Percentiles rank a stretch among this genome's conserved stretches.
These are phyloP conservation scores for Vaccinium macrocarpon DNA, from an alignment of 148 eudicot genomes.

Conservation along the genomic window DNA sequence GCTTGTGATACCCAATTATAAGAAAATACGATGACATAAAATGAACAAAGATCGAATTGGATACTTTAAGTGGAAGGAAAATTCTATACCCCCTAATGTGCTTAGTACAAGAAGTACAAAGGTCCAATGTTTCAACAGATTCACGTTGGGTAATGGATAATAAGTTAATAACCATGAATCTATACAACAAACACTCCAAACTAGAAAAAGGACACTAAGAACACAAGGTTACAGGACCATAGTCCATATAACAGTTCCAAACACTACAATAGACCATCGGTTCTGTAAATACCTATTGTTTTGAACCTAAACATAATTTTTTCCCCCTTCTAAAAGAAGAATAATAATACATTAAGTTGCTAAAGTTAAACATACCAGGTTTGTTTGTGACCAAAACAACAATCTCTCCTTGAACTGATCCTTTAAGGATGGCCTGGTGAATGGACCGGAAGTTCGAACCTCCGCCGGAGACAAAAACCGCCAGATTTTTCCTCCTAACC, in stretches of 20 bases:
- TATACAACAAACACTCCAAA: not conserved
- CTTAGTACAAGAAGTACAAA: not conserved
- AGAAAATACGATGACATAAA: not conserved
- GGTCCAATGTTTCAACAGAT: not conserved
- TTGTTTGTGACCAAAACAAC: conserved; percentile 80
- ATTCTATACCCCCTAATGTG: not conserved
- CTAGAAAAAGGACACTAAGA: not conserved
- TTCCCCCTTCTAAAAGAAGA: no score
- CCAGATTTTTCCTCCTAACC: conserved; percentile 52
- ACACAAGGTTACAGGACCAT: not conserved
- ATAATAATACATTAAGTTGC: not conserved
- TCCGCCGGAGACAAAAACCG: conserved; percentile 84
- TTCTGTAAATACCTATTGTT: not conserved
- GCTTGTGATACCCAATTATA: not conserved
- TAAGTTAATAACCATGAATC: not conserved
- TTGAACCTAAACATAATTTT: not conserved
- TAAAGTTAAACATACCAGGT: conserved; percentile 33
- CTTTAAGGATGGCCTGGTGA: conserved; percentile 53
- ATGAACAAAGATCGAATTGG: not conserved
- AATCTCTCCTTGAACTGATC: conserved; percentile 59
- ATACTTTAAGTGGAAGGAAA: not conserved
- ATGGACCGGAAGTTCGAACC: conserved; percentile 85
- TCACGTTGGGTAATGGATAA: not conserved
- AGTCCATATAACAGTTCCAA: not conserved
- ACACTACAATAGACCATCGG: not conserved